Conservation (phyloP, 2,329 filamentous ascomycete genomes). For the Lasiodiplodia gonubiensis region DNA sequence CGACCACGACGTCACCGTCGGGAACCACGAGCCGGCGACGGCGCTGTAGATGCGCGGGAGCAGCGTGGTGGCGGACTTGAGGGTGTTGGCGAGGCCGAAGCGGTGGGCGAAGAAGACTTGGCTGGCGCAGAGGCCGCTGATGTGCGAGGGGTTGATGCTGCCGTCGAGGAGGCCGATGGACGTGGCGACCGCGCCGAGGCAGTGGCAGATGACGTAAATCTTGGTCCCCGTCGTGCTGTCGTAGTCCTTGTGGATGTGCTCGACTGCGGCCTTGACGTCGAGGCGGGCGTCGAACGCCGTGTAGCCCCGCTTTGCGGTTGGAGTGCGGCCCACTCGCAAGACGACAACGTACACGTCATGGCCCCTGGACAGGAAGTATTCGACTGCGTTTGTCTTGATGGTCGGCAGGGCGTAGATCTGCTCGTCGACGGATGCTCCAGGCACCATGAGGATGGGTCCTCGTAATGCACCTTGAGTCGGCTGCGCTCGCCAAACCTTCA, state of each 20-base stretch:
- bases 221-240: conserved; percentile 36
- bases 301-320: conserved; percentile 60
- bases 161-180: conserved; percentile 66
- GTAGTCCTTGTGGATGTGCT: conserved; percentile 54
- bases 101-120: conserved; percentile 68
- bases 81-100: conserved; percentile 62
- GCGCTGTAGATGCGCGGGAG: conserved; percentile 24
- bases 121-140: conserved; percentile 63
- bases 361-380: conserved; percentile 66
- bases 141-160: conserved; percentile 62
- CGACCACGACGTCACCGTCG: neutral
- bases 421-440: conserved; percentile 67
- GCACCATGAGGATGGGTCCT: conserved; percentile 61
- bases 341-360: conserved; percentile 63
- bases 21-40: neutral
- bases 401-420: conserved; percentile 68
- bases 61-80: conserved; percentile 50
- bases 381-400: conserved; percentile 66
- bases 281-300: conserved; percentile 66
- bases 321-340: conserved; percentile 53
- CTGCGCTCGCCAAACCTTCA: conserved; percentile 38
- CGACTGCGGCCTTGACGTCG: conserved; percentile 63
- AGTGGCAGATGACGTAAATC: conserved; percentile 67
- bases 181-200: conserved; percentile 67
- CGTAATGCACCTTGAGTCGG: conserved; percentile 31